A percentile compares a stretch with the other conserved stretches of the same genome.
These are phyloP conservation scores for Zoysia pacifica DNA, from an alignment of 176 grass and related monocot genomes.

Conservation along the genomic window DNA sequence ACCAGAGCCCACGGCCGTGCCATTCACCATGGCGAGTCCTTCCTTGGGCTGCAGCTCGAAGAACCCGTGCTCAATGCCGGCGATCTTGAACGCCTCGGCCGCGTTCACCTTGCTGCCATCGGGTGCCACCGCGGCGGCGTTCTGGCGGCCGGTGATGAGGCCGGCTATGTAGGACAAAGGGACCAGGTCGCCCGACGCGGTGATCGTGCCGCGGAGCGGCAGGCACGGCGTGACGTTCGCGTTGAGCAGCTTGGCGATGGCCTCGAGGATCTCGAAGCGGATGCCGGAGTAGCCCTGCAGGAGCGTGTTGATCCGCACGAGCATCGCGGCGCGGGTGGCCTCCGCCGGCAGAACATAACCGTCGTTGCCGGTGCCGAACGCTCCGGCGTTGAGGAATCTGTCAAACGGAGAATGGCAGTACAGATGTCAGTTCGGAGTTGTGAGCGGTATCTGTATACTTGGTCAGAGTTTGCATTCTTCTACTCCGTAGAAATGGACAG, in stretches of 20 bases:
- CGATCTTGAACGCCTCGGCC: constrained; percentile 71
- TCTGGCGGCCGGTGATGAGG: constrained; percentile 70
- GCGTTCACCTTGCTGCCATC: constrained; percentile 65
- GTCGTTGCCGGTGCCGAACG: constrained; percentile 63
- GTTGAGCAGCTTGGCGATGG: constrained; percentile 76
- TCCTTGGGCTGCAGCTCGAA: constrained; percentile 97
- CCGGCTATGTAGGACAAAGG: constrained; percentile 86
- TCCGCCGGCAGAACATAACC: constrained; percentile 64
- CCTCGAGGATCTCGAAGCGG: constrained; percentile 89
- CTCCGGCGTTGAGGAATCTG: constrained; percentile 75
- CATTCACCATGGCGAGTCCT: constrained; percentile 89
- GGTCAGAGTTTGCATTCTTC: background rate
- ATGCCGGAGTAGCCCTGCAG: constrained; percentile 88
- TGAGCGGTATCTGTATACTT: background rate
- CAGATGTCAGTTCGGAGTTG: constrained; percentile 12
- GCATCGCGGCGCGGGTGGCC: constrained; percentile 69
- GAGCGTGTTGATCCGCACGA: constrained; percentile 86
- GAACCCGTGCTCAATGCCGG: constrained; percentile 68
- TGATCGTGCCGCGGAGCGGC: constrained; percentile 80
- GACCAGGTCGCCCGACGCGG: constrained; percentile 75
- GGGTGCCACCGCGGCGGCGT: constrained; percentile 57
- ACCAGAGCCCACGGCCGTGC: constrained; percentile 83
- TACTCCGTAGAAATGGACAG: background rate
- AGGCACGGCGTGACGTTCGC: constrained; percentile 75
- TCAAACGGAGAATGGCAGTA: background rate